Percentiles rank a stretch among this genome's conserved stretches.
phyloP scores from a whole-genome alignment of 306 rosid species.

The Trifolium pratense region DNA sequence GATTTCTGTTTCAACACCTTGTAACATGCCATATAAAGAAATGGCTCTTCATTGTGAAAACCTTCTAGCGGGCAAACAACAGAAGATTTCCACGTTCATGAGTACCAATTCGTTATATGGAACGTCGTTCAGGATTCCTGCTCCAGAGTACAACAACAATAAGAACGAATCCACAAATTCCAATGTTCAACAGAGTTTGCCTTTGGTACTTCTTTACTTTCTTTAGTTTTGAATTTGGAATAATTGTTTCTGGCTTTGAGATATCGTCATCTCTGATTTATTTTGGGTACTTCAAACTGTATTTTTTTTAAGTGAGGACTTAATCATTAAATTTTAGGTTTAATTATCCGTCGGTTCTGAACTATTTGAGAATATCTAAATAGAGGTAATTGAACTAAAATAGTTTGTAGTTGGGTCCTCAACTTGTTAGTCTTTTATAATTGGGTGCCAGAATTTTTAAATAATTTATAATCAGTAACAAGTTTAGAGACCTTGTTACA shows the following conservation, averaged over 20 bases:
- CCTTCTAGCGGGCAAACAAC: constrained; percentile 73
- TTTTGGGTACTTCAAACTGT: too few species aligned
- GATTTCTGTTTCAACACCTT: constrained; percentile 61
- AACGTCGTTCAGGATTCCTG: constrained; percentile 43
- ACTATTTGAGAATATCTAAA: too few species aligned
- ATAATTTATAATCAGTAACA: too few species aligned
- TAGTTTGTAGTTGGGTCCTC: too few species aligned
- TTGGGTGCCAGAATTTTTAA: neutral
- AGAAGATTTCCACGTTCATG: constrained; percentile 68
- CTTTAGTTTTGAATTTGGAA: constrained; percentile 12
- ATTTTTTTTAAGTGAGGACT: too few species aligned
- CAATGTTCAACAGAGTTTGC: constrained; percentile 40
- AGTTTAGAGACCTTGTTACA: too few species aligned
- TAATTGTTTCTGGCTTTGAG: constrained; percentile 6
- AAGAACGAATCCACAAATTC: constrained; percentile 43
- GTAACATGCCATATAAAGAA: constrained; percentile 77
- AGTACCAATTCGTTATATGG: constrained; percentile 46
- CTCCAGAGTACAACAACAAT: constrained; percentile 40
- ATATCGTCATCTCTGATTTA: neutral
- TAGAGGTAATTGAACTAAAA: too few species aligned
- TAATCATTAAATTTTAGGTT: too few species aligned
- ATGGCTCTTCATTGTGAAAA: constrained; percentile 87
- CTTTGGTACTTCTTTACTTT: constrained; percentile 53
- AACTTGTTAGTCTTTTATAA: too few species aligned
- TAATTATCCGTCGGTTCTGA: too few species aligned